Evolutionary conservation across 108 stramenopile genomes (phyloP), one percentile per base, ranked within the genome.

Genomic region (Asterionellopsis glacialis): DNA sequence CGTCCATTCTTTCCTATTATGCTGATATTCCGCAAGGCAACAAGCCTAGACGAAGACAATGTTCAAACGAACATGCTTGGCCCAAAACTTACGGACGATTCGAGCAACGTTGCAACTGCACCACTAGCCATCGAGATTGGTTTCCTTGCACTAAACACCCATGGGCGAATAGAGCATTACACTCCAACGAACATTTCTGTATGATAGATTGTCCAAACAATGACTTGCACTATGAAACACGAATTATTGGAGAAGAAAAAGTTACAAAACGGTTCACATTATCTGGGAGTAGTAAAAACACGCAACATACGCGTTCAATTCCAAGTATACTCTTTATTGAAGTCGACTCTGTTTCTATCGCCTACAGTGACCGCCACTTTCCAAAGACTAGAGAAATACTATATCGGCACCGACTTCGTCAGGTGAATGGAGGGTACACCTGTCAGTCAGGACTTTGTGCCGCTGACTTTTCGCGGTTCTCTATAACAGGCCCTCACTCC

Each of bases 1-100:
- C 81, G 11, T 79, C 77, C 11, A 57, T 79, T 24, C 45, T 76
- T 14, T 83, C 81, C 1, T 83, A 76, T 55, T 83, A 76, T 38
- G 75, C 81, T 7, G 75, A 83, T 52, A 83, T 83, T 13, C 75
- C 77, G 21, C 60, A 45, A 55, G 57, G 48, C 14, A 56, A 70
- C 26, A 59, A 26, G 11, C 14, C 9, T 22, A 48, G 19, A 5
- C 47, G 21, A 21, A 2, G 19, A 48, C 47, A 48, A 48, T 48
- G 47, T 48, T 48, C 47, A 48, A 48, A 1, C 2, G 7, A 33
- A 7, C 5, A 48, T 48, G 1, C 19, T 19, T 21, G 1, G 47
- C 47, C 16, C 19, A 21, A 48, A 48, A 48, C 1, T 48, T 48
- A 4, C 16, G 47, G 19, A 48, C 47, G 19, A 21, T 21, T 48